Evolutionary conservation across 208 protist species (phyloP).

Genomic region (Wallacemonas rigidus): DNA sequence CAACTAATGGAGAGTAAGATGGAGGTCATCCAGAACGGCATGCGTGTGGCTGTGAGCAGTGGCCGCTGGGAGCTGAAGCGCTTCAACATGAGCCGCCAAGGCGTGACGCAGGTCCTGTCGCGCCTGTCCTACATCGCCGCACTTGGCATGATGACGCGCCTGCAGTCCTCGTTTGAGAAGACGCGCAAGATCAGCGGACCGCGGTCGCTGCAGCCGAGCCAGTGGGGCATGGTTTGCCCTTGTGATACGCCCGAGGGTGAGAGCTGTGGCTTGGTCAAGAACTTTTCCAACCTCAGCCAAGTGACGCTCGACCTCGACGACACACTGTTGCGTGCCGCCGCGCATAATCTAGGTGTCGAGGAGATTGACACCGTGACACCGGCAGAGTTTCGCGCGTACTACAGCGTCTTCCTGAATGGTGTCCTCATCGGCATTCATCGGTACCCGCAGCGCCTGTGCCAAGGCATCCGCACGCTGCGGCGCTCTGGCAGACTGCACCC

Average conservation of each 20-base stretch:
- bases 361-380: conserved; percentile 79
- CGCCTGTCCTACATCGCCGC: conserved; percentile 99
- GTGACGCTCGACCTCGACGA: conserved; percentile 98
- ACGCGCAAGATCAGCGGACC: conserved; percentile 97
- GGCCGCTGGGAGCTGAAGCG: conserved; percentile 97
- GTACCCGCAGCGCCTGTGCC: conserved; percentile 77
- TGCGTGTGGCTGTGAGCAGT: conserved; percentile 97
- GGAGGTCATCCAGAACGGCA: conserved; percentile 97
- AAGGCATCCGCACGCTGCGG: conserved; percentile 70
- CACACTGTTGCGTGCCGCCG: conserved; percentile 66
- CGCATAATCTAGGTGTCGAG: conserved; percentile 81
- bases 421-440: conserved; percentile 87
- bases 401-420: conserved; percentile 87
- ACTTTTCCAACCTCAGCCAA: conserved; percentile 98
- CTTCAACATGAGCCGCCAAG: conserved; percentile 97
- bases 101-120: conserved; percentile 97
- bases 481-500: conserved; percentile 80
- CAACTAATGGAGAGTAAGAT: conserved; percentile 92
- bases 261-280: conserved; percentile 99
- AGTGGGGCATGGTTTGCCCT: conserved; percentile 99
- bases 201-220: conserved; percentile 96
- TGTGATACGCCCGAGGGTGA: conserved; percentile 99
- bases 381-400: conserved; percentile 67
- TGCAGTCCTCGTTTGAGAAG: conserved; percentile 99
- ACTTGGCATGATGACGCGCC: conserved; percentile 99